These are phyloP conservation scores for Cordyceps pruinosa DNA, from an alignment of 2,329 filamentous ascomycete genomes.

Conservation along the genomic window DNA sequence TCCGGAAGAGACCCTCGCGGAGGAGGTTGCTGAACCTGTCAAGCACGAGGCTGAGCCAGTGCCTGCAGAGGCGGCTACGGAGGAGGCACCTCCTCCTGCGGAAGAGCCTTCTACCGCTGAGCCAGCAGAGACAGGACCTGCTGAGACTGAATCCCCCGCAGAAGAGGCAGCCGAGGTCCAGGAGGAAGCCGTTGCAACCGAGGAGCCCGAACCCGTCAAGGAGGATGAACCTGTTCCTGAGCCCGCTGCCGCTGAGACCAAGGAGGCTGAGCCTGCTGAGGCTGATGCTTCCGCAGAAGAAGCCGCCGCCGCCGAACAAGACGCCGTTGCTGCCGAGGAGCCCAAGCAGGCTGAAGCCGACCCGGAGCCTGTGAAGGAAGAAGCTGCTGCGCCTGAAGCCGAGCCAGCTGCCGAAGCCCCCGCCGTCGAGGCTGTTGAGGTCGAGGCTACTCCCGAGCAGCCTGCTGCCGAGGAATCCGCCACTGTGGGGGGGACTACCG, in stretches of 20 bases:
- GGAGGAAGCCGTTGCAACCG: not conserved
- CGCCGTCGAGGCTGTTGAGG: not conserved
- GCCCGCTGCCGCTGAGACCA: not conserved
- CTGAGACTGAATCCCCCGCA: not conserved
- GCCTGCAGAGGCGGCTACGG: not conserved
- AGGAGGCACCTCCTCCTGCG: not conserved
- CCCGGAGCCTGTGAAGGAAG: not conserved
- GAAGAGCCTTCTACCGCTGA: not conserved
- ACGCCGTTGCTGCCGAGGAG: not conserved
- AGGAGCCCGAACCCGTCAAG: not conserved
- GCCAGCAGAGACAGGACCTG: not conserved
- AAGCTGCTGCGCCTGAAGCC: not conserved
- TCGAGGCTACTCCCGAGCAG: too few species aligned
- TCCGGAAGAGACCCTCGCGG: not conserved
- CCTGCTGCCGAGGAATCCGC: not conserved
- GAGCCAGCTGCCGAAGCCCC: not conserved
- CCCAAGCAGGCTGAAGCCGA: not conserved
- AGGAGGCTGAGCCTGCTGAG: not conserved
- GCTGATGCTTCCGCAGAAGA: not conserved
- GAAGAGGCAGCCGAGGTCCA: too few species aligned
- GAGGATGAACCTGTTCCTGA: conserved; percentile 7
- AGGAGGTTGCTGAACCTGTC: not conserved
- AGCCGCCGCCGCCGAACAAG: not conserved
- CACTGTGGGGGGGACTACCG: not conserved
- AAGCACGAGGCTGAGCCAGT: not conserved